A percentile compares a stretch with the other conserved stretches of the same genome.
Evolutionary conservation across 345 rosid species (phyloP).

Genomic region (Eucalyptus cloeziana): DNA sequence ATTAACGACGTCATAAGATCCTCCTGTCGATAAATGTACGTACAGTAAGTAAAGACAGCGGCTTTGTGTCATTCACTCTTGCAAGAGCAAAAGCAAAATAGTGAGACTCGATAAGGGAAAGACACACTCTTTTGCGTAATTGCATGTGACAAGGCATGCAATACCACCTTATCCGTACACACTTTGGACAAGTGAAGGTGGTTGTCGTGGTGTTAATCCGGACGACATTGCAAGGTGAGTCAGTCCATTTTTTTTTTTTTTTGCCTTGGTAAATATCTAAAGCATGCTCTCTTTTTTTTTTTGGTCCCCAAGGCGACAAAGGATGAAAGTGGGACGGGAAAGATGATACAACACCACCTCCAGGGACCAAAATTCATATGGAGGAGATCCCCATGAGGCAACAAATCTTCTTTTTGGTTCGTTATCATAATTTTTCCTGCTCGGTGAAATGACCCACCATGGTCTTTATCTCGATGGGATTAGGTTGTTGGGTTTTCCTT

Average conservation of each 20-base stretch:
- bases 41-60: neutral
- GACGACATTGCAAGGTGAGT: neutral
- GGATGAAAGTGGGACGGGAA: neutral
- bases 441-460: neutral
- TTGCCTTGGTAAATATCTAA: neutral
- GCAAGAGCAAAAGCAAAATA: neutral
- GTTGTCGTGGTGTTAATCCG: neutral
- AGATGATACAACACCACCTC: neutral
- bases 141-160: neutral
- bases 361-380: neutral
- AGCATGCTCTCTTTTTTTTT: neutral
- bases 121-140: neutral
- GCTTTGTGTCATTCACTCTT: neutral
- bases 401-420: neutral
- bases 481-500: neutral
- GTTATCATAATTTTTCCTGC: neutral
- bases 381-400: neutral
- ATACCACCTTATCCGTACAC: neutral
- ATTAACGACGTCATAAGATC: neutral
- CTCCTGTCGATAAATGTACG: neutral
- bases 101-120: neutral
- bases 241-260: neutral
- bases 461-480: neutral
- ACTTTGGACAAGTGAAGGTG: neutral
- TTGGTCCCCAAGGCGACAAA: neutral